Evolutionary conservation across 1,139 yeast species (phyloP).

Genomic region (Yamadazyma aaseri): DNA sequence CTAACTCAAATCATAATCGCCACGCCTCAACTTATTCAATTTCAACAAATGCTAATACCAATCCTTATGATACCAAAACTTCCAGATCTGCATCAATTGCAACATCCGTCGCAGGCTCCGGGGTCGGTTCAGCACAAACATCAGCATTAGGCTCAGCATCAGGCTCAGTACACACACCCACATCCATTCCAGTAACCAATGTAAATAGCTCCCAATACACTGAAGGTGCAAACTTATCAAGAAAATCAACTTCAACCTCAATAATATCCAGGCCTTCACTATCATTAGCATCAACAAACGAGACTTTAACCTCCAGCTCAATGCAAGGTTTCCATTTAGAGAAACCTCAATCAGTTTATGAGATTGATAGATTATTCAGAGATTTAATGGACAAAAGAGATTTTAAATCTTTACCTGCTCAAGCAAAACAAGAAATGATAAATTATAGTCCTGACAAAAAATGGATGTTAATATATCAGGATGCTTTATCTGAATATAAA

Average conservation of each 20-base stretch:
- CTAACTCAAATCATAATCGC: slow-evolving; percentile 36
- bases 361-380: slow-evolving; percentile 63
- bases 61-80: slow-evolving; percentile 32
- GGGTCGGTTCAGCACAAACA: no score
- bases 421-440: slow-evolving; percentile 77
- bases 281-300: slow-evolving; percentile 21
- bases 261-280: slow-evolving; percentile 34
- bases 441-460: slow-evolving; percentile 76
- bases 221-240: slow-evolving; percentile 15
- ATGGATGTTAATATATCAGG: slow-evolving; percentile 91
- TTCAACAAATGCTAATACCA: slow-evolving; percentile 19
- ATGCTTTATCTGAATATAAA: slow-evolving; percentile 72
- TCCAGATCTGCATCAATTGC: slow-evolving; percentile 9
- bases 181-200: background rate
- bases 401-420: slow-evolving; percentile 72
- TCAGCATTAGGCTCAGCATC: no score
- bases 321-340: slow-evolving; percentile 31
- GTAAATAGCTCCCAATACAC: slow-evolving; percentile 2
- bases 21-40: slow-evolving; percentile 43
- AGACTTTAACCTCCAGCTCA: slow-evolving; percentile 16
- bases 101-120: background rate
- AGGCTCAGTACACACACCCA: background rate
- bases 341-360: slow-evolving; percentile 57
- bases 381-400: slow-evolving; percentile 81
- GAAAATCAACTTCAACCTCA: slow-evolving; percentile 26